These are phyloP conservation scores for Backusella parvicylindrica DNA, from an alignment of 192 early-diverging fungal species.

Conservation along the genomic window DNA sequence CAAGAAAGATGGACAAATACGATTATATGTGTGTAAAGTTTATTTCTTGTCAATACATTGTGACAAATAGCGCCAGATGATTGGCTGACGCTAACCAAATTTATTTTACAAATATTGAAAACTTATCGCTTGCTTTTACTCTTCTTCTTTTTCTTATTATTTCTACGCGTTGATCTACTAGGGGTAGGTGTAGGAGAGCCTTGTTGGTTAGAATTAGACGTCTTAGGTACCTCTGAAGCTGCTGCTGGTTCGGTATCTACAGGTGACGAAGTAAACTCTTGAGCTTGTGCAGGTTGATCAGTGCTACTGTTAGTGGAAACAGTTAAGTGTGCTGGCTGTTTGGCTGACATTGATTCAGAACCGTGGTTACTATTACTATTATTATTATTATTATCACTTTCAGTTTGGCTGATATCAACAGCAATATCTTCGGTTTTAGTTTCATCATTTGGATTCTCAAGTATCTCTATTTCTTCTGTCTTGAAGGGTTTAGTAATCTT, in stretches of 20 bases:
- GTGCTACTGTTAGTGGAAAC: background rate
- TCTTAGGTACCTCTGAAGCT: background rate
- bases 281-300: background rate
- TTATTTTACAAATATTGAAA: background rate
- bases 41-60: background rate
- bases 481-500: background rate
- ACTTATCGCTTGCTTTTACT: background rate
- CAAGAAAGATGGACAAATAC: background rate
- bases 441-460: background rate
- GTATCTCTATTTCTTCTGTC: background rate
- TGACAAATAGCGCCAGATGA: background rate
- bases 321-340: background rate
- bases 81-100: background rate
- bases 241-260: background rate
- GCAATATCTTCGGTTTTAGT: background rate
- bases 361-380: background rate
- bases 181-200: background rate
- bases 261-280: background rate
- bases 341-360: background rate
- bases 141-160: background rate
- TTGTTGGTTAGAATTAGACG: background rate
- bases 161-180: background rate
- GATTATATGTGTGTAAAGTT: background rate
- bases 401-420: background rate
- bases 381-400: background rate